Evolutionary conservation across 176 grass and related monocot species (phyloP).

Genomic region (Luzula sylvatica): DNA sequence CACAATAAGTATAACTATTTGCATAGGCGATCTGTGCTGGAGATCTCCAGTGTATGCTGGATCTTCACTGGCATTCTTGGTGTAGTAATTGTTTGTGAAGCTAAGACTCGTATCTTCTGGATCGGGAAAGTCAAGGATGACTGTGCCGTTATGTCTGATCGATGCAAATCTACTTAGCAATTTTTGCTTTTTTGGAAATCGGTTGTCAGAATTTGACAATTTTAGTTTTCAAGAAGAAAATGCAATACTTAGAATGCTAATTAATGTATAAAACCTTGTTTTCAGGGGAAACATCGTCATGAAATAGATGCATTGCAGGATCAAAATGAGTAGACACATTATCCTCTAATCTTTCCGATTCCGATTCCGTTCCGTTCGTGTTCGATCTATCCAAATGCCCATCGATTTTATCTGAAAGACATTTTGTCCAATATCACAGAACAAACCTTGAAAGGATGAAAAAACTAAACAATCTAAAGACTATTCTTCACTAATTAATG

Average conservation of each 20-base stretch:
- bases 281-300: conserved; percentile 52
- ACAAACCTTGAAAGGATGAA: background rate
- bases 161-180: conserved; percentile 67
- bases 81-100: conserved; percentile 39
- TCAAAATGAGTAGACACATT: conserved; percentile 15
- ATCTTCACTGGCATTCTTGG: conserved; percentile 30
- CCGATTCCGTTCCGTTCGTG: conserved; percentile 9
- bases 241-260: background rate
- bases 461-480: background rate
- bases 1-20: conserved; percentile 96
- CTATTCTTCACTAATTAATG: background rate
- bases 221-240: too few species aligned
- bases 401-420: conserved; percentile 1
- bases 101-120: conserved; percentile 31
- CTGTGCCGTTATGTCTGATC: conserved; percentile 77
- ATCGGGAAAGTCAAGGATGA: conserved; percentile 70
- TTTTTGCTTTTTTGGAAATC: conserved; percentile 29
- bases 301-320: conserved; percentile 42
- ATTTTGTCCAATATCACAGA: background rate
- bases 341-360: conserved; percentile 46
- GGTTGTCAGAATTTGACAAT: too few species aligned
- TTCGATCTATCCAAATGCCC: conserved; percentile 4
- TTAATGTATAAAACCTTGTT: conserved; percentile 52
- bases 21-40: conserved; percentile 58
- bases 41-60: conserved; percentile 47